Percentiles rank a stretch among this genome's conserved stretches.
Conservation (phyloP, 768 basidiomycete genomes). For the Infundibulicybe gibba region DNA sequence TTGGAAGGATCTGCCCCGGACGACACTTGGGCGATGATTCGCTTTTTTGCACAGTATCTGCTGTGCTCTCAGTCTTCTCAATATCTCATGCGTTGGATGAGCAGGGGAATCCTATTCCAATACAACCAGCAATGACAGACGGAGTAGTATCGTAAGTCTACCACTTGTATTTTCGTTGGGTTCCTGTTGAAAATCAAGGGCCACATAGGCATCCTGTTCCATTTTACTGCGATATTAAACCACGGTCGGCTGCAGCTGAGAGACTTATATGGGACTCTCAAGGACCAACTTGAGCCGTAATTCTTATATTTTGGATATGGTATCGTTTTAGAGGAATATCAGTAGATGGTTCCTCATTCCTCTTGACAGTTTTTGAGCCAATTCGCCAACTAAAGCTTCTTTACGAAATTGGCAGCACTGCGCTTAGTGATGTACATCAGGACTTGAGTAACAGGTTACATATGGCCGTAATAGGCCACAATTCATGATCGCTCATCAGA, state of each 20-base stretch:
- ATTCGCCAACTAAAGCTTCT: not conserved
- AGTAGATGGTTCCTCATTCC: too few species aligned
- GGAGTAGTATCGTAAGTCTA: constrained; percentile 2
- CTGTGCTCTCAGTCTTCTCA: constrained; percentile 17
- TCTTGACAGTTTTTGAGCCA: too few species aligned
- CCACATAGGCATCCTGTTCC: constrained; percentile 10
- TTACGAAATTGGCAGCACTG: not conserved
- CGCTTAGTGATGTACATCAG: not conserved
- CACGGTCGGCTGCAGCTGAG: constrained; percentile 9
- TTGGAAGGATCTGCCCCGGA: constrained; percentile 19
- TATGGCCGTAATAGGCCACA: not conserved
- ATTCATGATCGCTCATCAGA: too few species aligned
- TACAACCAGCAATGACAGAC: constrained; percentile 13
- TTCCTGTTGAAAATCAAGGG: not conserved
- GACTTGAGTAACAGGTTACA: not conserved
- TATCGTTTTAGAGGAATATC: too few species aligned
- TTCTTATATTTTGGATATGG: too few species aligned
- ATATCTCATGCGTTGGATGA: constrained; percentile 16
- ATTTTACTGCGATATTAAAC: constrained; percentile 14
- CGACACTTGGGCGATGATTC: constrained; percentile 15
- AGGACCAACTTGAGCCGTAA: too few species aligned
- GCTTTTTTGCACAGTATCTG: constrained; percentile 17
- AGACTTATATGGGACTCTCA: constrained; percentile 2
- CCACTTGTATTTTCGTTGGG: not conserved
- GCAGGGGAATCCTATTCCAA: constrained; percentile 9